Conservation (phyloP, 305 asterid species). For the Fraxinus dipetala region DNA sequence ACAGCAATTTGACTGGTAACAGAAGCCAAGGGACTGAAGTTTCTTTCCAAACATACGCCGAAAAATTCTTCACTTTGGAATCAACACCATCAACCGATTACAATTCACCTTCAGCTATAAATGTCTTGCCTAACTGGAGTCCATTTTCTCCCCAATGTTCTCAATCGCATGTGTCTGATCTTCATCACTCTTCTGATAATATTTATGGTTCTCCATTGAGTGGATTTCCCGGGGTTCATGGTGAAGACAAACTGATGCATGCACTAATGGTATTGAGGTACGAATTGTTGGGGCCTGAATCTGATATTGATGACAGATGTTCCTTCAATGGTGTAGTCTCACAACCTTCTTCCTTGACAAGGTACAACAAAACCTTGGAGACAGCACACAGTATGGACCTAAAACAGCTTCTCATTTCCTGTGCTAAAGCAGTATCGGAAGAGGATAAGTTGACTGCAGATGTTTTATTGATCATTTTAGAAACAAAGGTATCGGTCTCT, state of each 20-base stretch:
- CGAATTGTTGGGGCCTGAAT: conserved; percentile 62
- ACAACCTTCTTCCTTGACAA: conserved; percentile 45
- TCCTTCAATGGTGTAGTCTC: conserved; percentile 42
- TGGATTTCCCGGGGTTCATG: conserved; percentile 67
- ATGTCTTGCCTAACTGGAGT: conserved; percentile 55
- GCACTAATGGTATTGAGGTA: conserved; percentile 59
- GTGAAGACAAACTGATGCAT: conserved; percentile 55
- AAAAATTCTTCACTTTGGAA: conserved; percentile 73
- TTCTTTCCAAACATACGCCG: conserved; percentile 41
- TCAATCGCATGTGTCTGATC: conserved; percentile 63
- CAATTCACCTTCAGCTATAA: conserved; percentile 58
- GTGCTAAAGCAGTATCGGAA: conserved; percentile 56
- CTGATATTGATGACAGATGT: conserved; percentile 69
- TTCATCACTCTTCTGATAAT: conserved; percentile 50
- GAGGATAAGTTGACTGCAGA: conserved; percentile 57
- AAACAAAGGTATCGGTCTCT: conserved; percentile 67
- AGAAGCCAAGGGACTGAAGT: conserved; percentile 46
- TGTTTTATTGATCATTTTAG: conserved; percentile 58
- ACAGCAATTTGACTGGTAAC: conserved; percentile 39
- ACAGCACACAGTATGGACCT: conserved; percentile 70
- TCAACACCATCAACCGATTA: conserved; percentile 59
- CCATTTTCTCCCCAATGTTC: conserved; percentile 73
- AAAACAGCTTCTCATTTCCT: conserved; percentile 46
- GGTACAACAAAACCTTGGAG: conserved; percentile 54
- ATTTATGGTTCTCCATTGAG: conserved; percentile 72